Conservation (phyloP, 768 basidiomycete species). For the Phallus indusiatus region DNA sequence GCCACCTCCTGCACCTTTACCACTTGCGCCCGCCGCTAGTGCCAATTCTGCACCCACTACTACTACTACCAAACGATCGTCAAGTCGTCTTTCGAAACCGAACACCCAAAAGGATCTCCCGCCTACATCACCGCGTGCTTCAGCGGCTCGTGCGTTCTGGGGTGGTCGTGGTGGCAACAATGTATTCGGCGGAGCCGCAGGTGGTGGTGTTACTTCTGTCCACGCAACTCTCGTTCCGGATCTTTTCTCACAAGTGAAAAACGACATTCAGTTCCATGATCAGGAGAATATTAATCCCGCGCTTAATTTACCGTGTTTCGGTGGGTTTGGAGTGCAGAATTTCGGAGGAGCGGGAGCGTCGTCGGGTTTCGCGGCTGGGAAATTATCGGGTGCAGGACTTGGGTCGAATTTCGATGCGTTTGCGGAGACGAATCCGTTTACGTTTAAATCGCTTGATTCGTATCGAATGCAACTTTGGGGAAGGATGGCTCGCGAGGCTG, state of each 20-base stretch:
- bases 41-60: constrained; percentile 13
- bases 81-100: constrained; percentile 38
- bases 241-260: constrained; percentile 26
- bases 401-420: constrained; percentile 63
- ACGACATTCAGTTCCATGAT: constrained; percentile 16
- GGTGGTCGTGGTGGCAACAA: constrained; percentile 41
- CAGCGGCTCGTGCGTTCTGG: constrained; percentile 60
- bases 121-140: constrained; percentile 49
- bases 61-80: constrained; percentile 7
- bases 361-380: constrained; percentile 6
- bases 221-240: constrained; percentile 80
- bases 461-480: constrained; percentile 91
- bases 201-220: constrained; percentile 66
- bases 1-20: constrained; percentile 36
- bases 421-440: constrained; percentile 74
- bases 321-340: not conserved
- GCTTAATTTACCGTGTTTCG: constrained; percentile 33
- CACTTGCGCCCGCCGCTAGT: constrained; percentile 28
- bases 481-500: constrained; percentile 73
- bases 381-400: constrained; percentile 17
- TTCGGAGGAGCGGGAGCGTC: not conserved
- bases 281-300: constrained; percentile 78
- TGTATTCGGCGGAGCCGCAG: constrained; percentile 38
- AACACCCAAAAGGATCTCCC: constrained; percentile 70
- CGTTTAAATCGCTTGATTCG: constrained; percentile 77